phyloP scores from a whole-genome alignment of 2,329 filamentous ascomycete species.

The Zymoseptoria ardabiliae region DNA sequence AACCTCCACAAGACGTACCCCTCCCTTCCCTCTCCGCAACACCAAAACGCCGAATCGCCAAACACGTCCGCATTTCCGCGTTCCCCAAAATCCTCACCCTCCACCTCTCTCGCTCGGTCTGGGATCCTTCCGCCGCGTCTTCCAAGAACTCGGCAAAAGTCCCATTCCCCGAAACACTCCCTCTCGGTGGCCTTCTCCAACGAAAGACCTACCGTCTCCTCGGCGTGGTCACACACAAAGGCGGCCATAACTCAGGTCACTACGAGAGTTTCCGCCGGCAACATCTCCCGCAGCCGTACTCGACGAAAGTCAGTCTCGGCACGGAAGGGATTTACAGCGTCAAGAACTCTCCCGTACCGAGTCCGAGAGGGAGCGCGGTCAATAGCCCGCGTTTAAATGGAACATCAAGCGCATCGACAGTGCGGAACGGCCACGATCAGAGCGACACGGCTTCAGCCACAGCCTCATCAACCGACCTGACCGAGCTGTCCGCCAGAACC shows the following conservation, averaged over 20 bases:
- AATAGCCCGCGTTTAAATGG: no score
- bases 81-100: slow-evolving; percentile 89
- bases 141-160: slow-evolving; percentile 95
- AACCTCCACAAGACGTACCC: slow-evolving; percentile 60
- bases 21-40: slow-evolving; percentile 68
- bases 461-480: background rate
- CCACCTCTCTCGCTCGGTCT: slow-evolving; percentile 89
- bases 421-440: no score
- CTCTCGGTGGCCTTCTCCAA: slow-evolving; percentile 70
- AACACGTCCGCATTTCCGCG: slow-evolving; percentile 75
- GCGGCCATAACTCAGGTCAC: slow-evolving; percentile 90
- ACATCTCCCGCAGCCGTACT: slow-evolving; percentile 68
- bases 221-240: slow-evolving; percentile 86
- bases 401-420: no score
- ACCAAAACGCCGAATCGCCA: slow-evolving; percentile 76
- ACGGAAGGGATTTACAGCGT: slow-evolving; percentile 65
- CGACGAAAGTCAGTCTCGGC: slow-evolving; percentile 73
- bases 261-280: slow-evolving; percentile 95
- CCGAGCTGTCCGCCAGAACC: background rate
- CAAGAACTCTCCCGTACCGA: slow-evolving; percentile 36
- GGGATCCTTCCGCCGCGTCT: slow-evolving; percentile 63
- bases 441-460: no score
- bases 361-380: slow-evolving; percentile 28
- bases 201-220: slow-evolving; percentile 77
- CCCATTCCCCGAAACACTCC: slow-evolving; percentile 77